Base-by-base conservation (phyloP, 345 rosid genomes). In the Moringa oleifera region DNA sequence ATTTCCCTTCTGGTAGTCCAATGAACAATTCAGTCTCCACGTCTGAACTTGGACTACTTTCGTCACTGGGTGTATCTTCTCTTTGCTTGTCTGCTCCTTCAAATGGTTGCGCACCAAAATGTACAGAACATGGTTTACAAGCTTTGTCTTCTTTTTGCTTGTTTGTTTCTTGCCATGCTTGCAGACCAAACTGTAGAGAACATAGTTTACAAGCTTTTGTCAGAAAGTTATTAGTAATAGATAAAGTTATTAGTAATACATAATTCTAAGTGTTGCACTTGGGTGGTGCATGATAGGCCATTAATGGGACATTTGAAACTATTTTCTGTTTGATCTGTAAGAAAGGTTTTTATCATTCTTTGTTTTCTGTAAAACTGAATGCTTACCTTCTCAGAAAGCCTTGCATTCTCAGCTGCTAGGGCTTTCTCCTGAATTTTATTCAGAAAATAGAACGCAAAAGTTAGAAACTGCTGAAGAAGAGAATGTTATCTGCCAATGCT, bases 11-110 rank as follows among this genome's bases (percentile, higher is more conserved):
- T n/a, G 96, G 96, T 22, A 58, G 85, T 24, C 98, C 98, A 15
- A 89, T 91, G 83, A 89, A 85, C 75, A 91, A 52, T 52, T 85
- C 92, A 0, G 98, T 91, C 75, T 87, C 98, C 74, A 91, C 95
- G 16, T 83, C 95, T 20, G 90, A 89, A 63, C 70, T 69, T 21
- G 89, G 81, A 62, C 72, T 80, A 23, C 82, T 70, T 52, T 83
- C 91, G 8, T 79, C 77, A 9, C 53, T 56, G 0, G 59, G 18
- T 45, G 31, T 15, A 20, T 61, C 60, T n/a, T 51, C 77, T 50
- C 17, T 68, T 25, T 55, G 62, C 56, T 71, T 8, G 8, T n/a
- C n/a, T n/a, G n/a, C n/a, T n/a, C n/a, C n/a, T n/a, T n/a, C n/a
- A n/a, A n/a, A n/a, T n/a, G n/a, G n/a, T n/a, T n/a, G n/a, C n/a